These are phyloP conservation scores for Corchorus olitorius DNA, from an alignment of 345 rosid genomes.

Conservation along the genomic window DNA sequence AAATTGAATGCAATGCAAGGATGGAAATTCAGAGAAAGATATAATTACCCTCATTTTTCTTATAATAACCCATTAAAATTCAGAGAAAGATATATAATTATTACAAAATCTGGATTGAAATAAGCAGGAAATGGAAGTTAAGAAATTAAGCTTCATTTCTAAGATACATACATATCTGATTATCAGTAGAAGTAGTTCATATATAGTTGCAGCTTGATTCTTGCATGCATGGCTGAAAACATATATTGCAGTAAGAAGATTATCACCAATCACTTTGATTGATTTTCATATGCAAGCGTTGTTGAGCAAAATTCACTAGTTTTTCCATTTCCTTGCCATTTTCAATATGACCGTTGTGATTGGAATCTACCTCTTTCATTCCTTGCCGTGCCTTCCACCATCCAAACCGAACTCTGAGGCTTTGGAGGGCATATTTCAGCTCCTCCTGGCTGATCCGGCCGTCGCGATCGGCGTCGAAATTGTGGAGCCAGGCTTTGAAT, in stretches of 20 bases:
- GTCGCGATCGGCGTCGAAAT: conserved; percentile 26
- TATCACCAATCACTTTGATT: conserved; percentile 19
- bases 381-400: conserved; percentile 44
- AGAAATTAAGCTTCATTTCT: background rate
- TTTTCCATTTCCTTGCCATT: conserved; percentile 31
- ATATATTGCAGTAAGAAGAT: background rate
- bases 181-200: background rate
- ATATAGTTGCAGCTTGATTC: background rate
- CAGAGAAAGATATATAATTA: background rate
- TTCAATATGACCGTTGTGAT: conserved; percentile 32
- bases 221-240: background rate
- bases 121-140: background rate
- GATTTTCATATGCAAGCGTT: conserved; percentile 37
- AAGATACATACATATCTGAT: background rate
- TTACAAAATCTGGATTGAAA: background rate
- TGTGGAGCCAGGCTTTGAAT: conserved; percentile 34
- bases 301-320: conserved; percentile 25
- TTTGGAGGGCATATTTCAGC: conserved; percentile 30
- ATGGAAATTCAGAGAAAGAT: too few species aligned
- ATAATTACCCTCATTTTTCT: background rate
- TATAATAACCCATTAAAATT: background rate
- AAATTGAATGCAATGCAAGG: too few species aligned
- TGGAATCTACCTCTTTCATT: conserved; percentile 32
- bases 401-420: conserved; percentile 28
- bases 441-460: conserved; percentile 31